phyloP scores from a whole-genome alignment of 2,329 filamentous ascomycete genomes.

The Rhynchosporium secalis region DNA sequence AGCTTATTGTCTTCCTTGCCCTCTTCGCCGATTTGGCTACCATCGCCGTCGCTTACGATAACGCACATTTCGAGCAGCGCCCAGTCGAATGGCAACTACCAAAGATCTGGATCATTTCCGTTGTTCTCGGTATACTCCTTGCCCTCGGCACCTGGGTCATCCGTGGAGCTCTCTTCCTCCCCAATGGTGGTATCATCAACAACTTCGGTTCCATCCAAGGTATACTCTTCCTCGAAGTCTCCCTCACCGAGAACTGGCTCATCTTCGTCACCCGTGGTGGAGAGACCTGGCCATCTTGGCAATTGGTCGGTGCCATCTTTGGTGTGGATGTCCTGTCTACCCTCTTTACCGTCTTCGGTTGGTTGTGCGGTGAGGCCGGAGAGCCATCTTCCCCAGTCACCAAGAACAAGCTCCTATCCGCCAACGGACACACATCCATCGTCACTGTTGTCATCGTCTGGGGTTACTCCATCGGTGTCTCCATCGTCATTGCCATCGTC shows the following conservation, averaged over 20 bases:
- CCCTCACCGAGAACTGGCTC: constrained; percentile 75
- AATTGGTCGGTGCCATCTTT: constrained; percentile 69
- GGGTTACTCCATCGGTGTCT: constrained; percentile 66
- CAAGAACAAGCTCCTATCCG: constrained; percentile 41
- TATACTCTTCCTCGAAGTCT: constrained; percentile 72
- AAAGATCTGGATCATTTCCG: constrained; percentile 78
- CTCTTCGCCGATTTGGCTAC: constrained; percentile 79
- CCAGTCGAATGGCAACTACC: constrained; percentile 80
- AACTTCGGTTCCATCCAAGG: constrained; percentile 74
- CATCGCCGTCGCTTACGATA: constrained; percentile 77
- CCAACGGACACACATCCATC: constrained; percentile 48
- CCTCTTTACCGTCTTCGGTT: constrained; percentile 74
- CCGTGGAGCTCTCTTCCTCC: constrained; percentile 68
- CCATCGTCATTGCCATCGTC: constrained; percentile 64
- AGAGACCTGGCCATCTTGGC: constrained; percentile 73
- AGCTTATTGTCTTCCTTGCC: constrained; percentile 77
- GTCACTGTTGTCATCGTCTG: constrained; percentile 66
- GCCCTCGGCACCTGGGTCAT: constrained; percentile 72
- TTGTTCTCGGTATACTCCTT: constrained; percentile 67
- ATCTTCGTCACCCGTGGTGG: constrained; percentile 76
- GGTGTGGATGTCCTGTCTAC: constrained; percentile 71
- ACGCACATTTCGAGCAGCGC: constrained; percentile 72
- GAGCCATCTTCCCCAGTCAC: constrained; percentile 41
- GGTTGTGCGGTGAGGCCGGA: constrained; percentile 58
- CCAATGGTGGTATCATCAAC: constrained; percentile 71